phyloP scores from a whole-genome alignment of 768 basidiomycete species.

The Obba rivulosa region DNA sequence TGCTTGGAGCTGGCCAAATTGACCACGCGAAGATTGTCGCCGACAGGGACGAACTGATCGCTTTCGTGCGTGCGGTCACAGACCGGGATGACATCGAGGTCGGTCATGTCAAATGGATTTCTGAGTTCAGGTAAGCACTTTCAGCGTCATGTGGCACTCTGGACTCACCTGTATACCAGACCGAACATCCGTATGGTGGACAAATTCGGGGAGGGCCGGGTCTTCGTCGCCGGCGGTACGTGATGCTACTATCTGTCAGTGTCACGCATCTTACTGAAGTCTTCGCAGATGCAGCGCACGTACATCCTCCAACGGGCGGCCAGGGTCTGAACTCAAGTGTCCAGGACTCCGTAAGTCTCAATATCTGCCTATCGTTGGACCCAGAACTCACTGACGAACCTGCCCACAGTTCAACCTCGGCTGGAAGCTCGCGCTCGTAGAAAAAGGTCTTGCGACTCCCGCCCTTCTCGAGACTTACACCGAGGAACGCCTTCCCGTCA shows the following conservation, averaged over 20 bases:
- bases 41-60: conserved; percentile 1
- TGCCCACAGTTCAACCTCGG: conserved; percentile 23
- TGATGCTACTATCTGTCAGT: neutral
- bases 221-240: conserved; percentile 42
- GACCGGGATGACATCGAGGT: conserved; percentile 1
- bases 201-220: conserved; percentile 34
- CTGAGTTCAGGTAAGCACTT: neutral
- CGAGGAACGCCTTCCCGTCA: conserved; percentile 27
- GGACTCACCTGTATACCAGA: conserved; percentile 24
- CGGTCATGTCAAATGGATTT: neutral
- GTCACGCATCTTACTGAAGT: neutral
- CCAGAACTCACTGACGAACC: neutral
- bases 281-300: conserved; percentile 42
- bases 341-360: conserved; percentile 19
- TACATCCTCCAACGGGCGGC: conserved; percentile 39
- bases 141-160: no score
- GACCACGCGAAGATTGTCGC: neutral
- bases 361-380: no score
- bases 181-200: conserved; percentile 46
- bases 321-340: conserved; percentile 25
- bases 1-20: neutral
- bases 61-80: neutral
- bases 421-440: conserved; percentile 27
- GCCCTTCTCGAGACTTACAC: conserved; percentile 23
- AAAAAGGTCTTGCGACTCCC: conserved; percentile 18